phyloP scores from a whole-genome alignment of 2,329 filamentous ascomycete species.

The Clarireedia paspali region DNA sequence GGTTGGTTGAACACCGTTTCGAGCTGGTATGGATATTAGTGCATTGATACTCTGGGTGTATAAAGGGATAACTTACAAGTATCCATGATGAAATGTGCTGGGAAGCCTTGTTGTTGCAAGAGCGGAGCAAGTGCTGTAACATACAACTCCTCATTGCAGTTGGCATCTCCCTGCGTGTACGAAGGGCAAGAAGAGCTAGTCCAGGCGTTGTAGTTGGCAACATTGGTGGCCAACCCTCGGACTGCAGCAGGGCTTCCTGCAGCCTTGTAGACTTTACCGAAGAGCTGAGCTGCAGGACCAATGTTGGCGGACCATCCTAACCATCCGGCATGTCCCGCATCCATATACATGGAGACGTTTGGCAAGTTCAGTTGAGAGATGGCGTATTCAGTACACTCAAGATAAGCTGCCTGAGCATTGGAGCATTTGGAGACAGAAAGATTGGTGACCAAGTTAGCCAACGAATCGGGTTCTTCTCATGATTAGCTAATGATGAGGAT shows the following conservation, averaged over 20 bases:
- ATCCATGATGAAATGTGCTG: constrained; percentile 48
- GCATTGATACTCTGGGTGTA: background rate
- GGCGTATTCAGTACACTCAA: constrained; percentile 48
- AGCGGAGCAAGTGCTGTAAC: constrained; percentile 44
- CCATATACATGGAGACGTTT: constrained; percentile 57
- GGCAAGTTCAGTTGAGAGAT: constrained; percentile 47
- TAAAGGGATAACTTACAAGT: constrained; percentile 32
- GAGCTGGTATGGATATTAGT: constrained; percentile 32
- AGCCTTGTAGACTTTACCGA: constrained; percentile 38
- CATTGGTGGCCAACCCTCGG: constrained; percentile 48
- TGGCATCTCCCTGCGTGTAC: constrained; percentile 35
- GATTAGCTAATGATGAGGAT: background rate
- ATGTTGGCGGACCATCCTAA: constrained; percentile 56
- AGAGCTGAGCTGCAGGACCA: constrained; percentile 40
- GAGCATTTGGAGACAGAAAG: constrained; percentile 45
- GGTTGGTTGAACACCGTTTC: constrained; percentile 55
- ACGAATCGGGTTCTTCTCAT: constrained; percentile 47
- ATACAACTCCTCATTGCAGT: constrained; percentile 46
- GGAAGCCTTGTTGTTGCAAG: constrained; percentile 38
- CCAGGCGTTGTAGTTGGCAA: constrained; percentile 52
- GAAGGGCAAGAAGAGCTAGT: constrained; percentile 36
- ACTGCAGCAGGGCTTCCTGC: constrained; percentile 39
- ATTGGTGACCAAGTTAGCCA: constrained; percentile 58
- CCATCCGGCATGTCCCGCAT: constrained; percentile 58
- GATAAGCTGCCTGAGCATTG: constrained; percentile 45